phyloP scores from a whole-genome alignment of 768 basidiomycete genomes.

The Dendrothele bispora region DNA sequence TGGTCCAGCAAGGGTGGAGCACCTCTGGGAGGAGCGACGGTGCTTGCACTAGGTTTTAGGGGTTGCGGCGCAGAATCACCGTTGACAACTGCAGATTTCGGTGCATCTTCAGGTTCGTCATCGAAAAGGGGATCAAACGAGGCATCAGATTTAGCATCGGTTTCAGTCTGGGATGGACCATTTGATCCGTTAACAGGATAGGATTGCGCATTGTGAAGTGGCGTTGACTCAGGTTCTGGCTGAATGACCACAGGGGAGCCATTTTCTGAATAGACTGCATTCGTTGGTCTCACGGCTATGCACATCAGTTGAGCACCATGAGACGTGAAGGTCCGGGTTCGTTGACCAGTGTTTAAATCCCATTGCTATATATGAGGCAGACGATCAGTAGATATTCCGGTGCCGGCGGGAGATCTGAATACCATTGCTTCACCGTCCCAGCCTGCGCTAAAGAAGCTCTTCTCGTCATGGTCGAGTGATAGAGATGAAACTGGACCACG shows the following conservation, averaged over 20 bases:
- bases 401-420: too few relatives aligned
- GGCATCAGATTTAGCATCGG: constrained; percentile 73
- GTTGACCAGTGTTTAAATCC: constrained; percentile 92
- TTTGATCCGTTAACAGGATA: not conserved
- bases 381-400: too few relatives aligned
- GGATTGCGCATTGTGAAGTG: not conserved
- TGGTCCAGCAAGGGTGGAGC: constrained; percentile 75
- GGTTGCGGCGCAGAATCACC: constrained; percentile 9
- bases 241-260: constrained; percentile 15
- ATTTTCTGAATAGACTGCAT: constrained; percentile 32
- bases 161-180: constrained; percentile 27
- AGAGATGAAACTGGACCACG: constrained; percentile 84
- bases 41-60: constrained; percentile 18
- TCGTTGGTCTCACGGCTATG: constrained; percentile 72
- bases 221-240: constrained; percentile 8
- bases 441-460: constrained; percentile 84
- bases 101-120: constrained; percentile 68
- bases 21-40: constrained; percentile 64
- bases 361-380: constrained; percentile 86
- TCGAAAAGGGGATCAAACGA: constrained; percentile 92
- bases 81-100: not conserved
- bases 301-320: constrained; percentile 86
- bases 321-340: constrained; percentile 71
- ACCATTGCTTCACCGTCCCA: constrained; percentile 93
- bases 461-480: constrained; percentile 77